Conservation (phyloP, 2,329 filamentous ascomycete species). For the Stromatinia cepivora region DNA sequence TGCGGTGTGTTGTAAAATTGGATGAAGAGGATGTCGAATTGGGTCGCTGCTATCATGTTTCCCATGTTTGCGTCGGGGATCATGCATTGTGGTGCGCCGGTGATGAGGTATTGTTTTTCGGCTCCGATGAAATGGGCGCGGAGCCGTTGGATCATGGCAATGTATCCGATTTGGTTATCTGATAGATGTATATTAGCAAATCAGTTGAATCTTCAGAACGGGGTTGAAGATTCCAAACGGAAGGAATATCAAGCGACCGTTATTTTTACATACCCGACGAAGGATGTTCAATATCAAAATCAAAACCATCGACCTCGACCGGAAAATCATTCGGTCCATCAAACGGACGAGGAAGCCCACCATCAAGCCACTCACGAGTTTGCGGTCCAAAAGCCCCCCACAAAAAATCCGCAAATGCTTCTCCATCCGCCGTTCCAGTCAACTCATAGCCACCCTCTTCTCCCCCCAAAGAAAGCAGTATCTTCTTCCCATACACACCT, state of each 20-base stretch:
- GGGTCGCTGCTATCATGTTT: slow-evolving; percentile 30
- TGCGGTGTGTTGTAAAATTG: slow-evolving; percentile 41
- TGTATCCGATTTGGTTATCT: slow-evolving; percentile 36
- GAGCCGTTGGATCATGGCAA: slow-evolving; percentile 36
- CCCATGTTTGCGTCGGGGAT: slow-evolving; percentile 38
- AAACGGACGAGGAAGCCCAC: slow-evolving; percentile 37
- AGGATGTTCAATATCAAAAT: slow-evolving; percentile 40
- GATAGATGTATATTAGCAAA: background rate
- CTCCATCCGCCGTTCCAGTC: slow-evolving; percentile 42
- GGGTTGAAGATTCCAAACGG: too few relatives aligned
- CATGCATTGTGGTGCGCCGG: slow-evolving; percentile 39
- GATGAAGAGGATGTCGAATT: slow-evolving; percentile 40
- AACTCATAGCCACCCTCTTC: slow-evolving; percentile 40
- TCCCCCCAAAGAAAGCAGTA: slow-evolving; percentile 46
- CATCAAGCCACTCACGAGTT: slow-evolving; percentile 38
- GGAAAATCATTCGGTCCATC: slow-evolving; percentile 28
- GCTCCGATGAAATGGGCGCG: slow-evolving; percentile 32
- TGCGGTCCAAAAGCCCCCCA: slow-evolving; percentile 47
- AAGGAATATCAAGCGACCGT: background rate
- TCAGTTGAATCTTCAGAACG: too few relatives aligned
- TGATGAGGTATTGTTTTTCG: slow-evolving; percentile 37
- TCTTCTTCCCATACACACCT: slow-evolving; percentile 42
- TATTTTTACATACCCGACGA: slow-evolving; percentile 25
- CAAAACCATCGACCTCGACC: slow-evolving; percentile 40
- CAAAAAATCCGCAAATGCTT: slow-evolving; percentile 42